These are phyloP conservation scores for Hypericum perforatum DNA, from an alignment of 345 rosid species.

Conservation along the genomic window DNA sequence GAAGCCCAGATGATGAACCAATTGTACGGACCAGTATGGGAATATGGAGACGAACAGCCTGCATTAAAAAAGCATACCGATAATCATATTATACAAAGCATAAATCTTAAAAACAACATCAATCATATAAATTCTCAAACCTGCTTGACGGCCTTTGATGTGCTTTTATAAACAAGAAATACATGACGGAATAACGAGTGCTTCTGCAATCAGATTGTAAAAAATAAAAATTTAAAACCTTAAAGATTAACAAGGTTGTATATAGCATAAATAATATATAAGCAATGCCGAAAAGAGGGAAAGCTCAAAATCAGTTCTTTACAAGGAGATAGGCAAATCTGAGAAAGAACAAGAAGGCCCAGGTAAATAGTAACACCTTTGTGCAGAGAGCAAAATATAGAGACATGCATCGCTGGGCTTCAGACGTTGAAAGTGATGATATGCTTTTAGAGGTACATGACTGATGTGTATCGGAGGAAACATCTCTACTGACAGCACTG, in stretches of 20 bases:
- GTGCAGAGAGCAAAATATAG: conserved; percentile 95
- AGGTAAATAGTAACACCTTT: conserved; percentile 41
- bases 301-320: not conserved
- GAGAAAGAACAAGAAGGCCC: not conserved
- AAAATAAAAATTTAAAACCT: not conserved
- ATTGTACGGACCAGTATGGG: conserved; percentile 94
- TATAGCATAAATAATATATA: conserved; percentile 4
- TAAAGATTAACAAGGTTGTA: conserved; percentile 2
- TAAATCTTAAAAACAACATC: conserved; percentile 3
- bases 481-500: conserved; percentile 31
- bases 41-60: conserved; percentile 86
- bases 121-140: conserved; percentile 25
- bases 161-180: conserved; percentile 48
- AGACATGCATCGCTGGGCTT: conserved; percentile 85
- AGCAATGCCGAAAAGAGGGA: no score
- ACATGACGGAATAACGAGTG: conserved; percentile 81
- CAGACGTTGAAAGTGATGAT: conserved; percentile 39
- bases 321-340: not conserved
- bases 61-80: conserved; percentile 22
- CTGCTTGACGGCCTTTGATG: conserved; percentile 74
- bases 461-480: conserved; percentile 33
- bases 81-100: conserved; percentile 7
- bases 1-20: conserved; percentile 88
- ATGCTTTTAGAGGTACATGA: conserved; percentile 25
- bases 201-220: conserved; percentile 50